Evolutionary conservation across 78 protist genomes (phyloP).

Genomic region (Dictyostelium discoideum): DNA sequence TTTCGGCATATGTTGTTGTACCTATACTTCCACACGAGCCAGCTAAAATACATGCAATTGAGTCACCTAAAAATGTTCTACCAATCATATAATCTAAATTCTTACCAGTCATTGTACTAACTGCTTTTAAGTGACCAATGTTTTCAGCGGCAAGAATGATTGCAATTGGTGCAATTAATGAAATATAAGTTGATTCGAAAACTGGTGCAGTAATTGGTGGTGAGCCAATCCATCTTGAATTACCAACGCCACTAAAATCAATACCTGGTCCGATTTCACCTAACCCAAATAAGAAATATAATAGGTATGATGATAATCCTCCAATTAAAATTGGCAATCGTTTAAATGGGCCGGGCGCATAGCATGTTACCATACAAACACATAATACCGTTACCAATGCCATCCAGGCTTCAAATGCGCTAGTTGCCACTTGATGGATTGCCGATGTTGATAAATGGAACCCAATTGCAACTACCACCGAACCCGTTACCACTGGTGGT

Average conservation of each 20-base stretch:
- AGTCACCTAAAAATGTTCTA: slow-evolving; percentile 42
- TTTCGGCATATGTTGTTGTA: slow-evolving; percentile 48
- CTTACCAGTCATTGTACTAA: slow-evolving; percentile 44
- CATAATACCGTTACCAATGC: background rate
- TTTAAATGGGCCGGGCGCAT: slow-evolving; percentile 43
- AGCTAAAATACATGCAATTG: slow-evolving; percentile 16
- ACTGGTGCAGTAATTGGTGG: slow-evolving; percentile 15
- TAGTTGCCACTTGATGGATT: background rate
- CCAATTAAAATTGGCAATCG: slow-evolving; percentile 44
- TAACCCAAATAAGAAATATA: background rate
- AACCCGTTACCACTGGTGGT: slow-evolving; percentile 45
- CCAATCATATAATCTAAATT: slow-evolving; percentile 11
- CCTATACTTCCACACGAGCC: slow-evolving; percentile 22
- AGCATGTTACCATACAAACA: background rate
- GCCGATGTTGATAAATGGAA: background rate
- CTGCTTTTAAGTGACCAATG: slow-evolving; percentile 49
- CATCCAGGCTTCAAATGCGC: slow-evolving; percentile 36
- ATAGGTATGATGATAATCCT: background rate
- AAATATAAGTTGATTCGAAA: background rate
- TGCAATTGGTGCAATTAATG: slow-evolving; percentile 48
- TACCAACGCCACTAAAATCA: background rate
- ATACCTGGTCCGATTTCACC: slow-evolving; percentile 45
- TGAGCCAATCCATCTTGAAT: slow-evolving; percentile 2
- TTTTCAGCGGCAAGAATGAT: slow-evolving; percentile 41
- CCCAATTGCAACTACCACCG: slow-evolving; percentile 24